Evolutionary conservation across 306 rosid species (phyloP), one percentile per base, ranked within the genome.

Genomic region (Trifolium repens): DNA sequence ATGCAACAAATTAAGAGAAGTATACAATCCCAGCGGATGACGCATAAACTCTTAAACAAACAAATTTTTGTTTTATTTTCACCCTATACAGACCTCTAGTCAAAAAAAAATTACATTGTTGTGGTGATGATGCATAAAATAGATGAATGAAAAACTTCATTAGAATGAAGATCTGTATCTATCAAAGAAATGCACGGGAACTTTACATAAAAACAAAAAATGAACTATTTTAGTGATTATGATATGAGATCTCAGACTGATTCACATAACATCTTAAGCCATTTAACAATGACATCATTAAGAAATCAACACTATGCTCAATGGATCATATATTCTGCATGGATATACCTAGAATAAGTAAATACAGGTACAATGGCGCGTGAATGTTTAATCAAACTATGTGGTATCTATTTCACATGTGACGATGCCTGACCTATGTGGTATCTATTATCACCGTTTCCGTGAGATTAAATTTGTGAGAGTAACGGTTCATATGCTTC

Each of bases 201-300:
- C 76, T 68, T 39, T 1, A 43, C 26, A 49, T 26, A 8, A 12
- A 27, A 68, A 67, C 5, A 50, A 43, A 69, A 69, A 47, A 30
- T 62, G 54, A 19, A 14, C 19, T 62, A 35, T 9, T 61, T 80
- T 8, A 43, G 40, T 57, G 46, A 43, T 57, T 26, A 66, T 30
- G 26, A 27, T 67, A 53, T 39, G 44, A 58, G 63, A 59, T 62
- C 77, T 69, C 60, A 68, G 49, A 61, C 57, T 52, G 69, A 62
- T 46, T 50, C 71, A 69, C 55, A 34, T 43, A 69, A 68, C 17
- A 46, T 46, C 15, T 46, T 15, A 46, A 46, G 13, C 15, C 16
- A 13, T 12, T 44, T 44, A 44, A 46, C 52, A 13, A 12, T 13
- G 52, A 4, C 7, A 13, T 46, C 16, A 46, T 46, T 46, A 12